A percentile compares a stretch with the other conserved stretches of the same genome.
phyloP scores from a whole-genome alignment of 2,329 filamentous ascomycete genomes.

The Sporothrix globosa region DNA sequence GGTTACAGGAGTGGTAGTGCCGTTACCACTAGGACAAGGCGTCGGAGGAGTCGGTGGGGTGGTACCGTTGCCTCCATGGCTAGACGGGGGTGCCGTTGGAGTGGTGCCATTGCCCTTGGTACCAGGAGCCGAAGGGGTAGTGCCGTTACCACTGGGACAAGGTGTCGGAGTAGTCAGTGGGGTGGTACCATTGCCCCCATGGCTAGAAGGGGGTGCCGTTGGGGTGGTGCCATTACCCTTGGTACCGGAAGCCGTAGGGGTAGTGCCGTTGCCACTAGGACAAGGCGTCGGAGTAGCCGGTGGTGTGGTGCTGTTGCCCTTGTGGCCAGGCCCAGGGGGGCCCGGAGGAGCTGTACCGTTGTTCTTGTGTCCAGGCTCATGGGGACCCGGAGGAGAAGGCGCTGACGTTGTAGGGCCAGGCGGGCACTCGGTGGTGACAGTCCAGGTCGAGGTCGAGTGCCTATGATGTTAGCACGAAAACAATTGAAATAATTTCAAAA shows the following conservation, averaged over 20 bases:
- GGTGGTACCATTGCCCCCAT: too few species aligned
- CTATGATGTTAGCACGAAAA: background rate
- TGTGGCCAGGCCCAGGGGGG: too few species aligned
- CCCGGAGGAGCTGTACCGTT: too few species aligned
- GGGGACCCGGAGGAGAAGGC: background rate
- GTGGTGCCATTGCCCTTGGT: too few species aligned
- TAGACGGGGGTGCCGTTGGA: too few species aligned
- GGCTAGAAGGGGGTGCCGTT: too few species aligned
- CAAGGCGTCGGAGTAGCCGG: too few species aligned
- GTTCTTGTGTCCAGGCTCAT: background rate
- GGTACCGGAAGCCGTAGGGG: too few species aligned
- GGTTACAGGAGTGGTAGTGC: background rate
- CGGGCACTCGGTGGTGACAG: conserved; percentile 48
- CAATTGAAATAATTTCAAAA: background rate
- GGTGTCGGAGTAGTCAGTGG: too few species aligned
- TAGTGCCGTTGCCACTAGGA: background rate
- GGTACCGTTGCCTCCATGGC: background rate
- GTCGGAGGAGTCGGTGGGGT: too few species aligned
- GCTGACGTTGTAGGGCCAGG: conserved; percentile 45
- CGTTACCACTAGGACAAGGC: background rate
- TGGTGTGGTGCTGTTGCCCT: too few species aligned
- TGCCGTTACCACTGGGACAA: background rate
- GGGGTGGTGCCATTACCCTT: too few species aligned
- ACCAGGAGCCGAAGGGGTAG: background rate
- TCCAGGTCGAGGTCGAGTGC: background rate